Conservation (phyloP, 495 filamentous ascomycete genomes). For the Platismatia glauca region DNA sequence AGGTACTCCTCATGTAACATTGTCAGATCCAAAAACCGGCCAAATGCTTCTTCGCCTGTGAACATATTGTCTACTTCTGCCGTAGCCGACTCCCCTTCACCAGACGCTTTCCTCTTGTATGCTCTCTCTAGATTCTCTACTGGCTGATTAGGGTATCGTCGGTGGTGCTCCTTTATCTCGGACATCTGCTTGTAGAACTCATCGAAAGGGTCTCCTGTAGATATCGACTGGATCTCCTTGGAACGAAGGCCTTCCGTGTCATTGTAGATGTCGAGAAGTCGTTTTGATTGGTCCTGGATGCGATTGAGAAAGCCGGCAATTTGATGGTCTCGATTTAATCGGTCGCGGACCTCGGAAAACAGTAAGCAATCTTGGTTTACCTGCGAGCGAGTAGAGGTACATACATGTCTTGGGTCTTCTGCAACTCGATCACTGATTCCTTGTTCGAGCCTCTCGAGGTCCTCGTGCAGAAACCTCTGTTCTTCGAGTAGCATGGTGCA, state of each 20-base stretch:
- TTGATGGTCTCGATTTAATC: conserved; percentile 82
- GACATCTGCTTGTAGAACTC: conserved; percentile 81
- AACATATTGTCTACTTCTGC: conserved; percentile 83
- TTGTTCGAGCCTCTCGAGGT: conserved; percentile 88
- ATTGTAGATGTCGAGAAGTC: conserved; percentile 75
- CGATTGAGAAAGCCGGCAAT: conserved; percentile 75
- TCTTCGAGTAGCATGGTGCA: conserved; percentile 76
- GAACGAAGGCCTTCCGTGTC: conserved; percentile 61
- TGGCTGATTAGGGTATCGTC: conserved; percentile 85
- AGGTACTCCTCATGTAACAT: conserved; percentile 76
- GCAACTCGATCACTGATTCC: conserved; percentile 80
- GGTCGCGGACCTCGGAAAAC: conserved; percentile 63
- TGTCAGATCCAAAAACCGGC: conserved; percentile 83
- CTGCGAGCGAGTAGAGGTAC: conserved; percentile 25
- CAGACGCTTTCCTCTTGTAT: conserved; percentile 67
- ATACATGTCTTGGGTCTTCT: conserved; percentile 81
- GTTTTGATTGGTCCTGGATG: conserved; percentile 74
- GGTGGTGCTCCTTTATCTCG: conserved; percentile 77
- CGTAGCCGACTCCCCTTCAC: conserved; percentile 51
- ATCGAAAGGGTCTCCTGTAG: conserved; percentile 81
- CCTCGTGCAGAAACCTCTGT: conserved; percentile 86
- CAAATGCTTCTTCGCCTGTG: conserved; percentile 87
- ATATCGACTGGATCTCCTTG: conserved; percentile 74
- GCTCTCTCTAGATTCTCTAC: conserved; percentile 91
- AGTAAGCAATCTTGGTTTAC: conserved; percentile 26